Evolutionary conservation across 2,329 filamentous ascomycete genomes (phyloP), one percentile per base, ranked within the genome.

Genomic region (Lachnellula occidentalis): DNA sequence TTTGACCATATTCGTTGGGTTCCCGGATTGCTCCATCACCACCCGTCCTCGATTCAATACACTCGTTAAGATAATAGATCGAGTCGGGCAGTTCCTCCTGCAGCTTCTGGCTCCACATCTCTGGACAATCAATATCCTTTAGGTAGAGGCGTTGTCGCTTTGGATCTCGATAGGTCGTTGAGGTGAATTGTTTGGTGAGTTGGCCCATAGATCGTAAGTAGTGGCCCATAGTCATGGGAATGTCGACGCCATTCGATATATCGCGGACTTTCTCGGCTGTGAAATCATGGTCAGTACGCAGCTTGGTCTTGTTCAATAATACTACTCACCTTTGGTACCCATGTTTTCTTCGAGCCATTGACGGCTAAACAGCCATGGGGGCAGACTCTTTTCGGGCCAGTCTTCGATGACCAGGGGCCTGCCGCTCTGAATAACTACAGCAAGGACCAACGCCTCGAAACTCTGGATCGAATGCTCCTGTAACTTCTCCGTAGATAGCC

Each of bases 41-140:
- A 36, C 77, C 65, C n/a, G 64, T 66, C 22, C 76, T 57, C 73
- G 68, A 41, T 78, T 80, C 79, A 1, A 89, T 83, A 59, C 85
- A 88, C 46, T 92, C 87, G 63, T 96, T 96, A 52, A 96, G 78
- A 67, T 97, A 99, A 68, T 91, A 96, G 0, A 97, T 74, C n/a
- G 79, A 83, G 0, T 86, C 81, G 1, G 92, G 92, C 5, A 97
- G 86, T 31, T 90, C 75, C 48, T 87, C 85, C 61, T 84, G 83
- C 17, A 99, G 74, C 55, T 88, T 85, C 27, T 92, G 80, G 50
- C 86, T 84, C 94, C 94, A 99, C 55, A 92, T 85, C 1, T 80
- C 74, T 0, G 94, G 94, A 63, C 92, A 96, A 69, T 99, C 94
- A 56, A 99, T 96, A 67, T 99, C 94, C 67, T 99, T 99, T 22